A percentile compares a stretch with the other conserved stretches of the same genome.
These are phyloP conservation scores for Pistacia vera DNA, from an alignment of 345 rosid genomes.

Conservation along the genomic window DNA sequence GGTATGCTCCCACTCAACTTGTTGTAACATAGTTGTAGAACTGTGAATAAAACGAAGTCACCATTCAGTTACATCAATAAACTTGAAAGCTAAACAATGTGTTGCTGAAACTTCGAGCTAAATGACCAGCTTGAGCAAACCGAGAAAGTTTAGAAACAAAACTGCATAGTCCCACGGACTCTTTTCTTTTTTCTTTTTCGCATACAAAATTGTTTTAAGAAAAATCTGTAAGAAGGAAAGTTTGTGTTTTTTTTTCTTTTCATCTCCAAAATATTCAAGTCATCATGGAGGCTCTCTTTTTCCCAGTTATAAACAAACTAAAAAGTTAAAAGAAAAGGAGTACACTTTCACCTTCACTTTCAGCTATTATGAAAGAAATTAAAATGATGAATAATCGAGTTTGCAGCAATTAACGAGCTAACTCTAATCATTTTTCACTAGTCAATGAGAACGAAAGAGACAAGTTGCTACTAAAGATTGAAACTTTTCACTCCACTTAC, in stretches of 20 bases:
- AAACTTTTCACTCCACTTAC: not conserved
- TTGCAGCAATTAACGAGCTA: not conserved
- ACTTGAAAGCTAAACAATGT: not conserved
- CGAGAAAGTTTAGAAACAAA: not conserved
- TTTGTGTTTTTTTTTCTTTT: not conserved
- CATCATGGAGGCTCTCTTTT: not conserved
- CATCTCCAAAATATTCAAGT: not conserved
- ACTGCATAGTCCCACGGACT: not conserved
- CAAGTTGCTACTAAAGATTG: not conserved
- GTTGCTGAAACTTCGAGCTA: not conserved
- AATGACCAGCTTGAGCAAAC: not conserved
- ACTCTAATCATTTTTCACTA: no score
- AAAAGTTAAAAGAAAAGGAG: no score
- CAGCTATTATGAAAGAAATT: not conserved
- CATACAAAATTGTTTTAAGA: not conserved
- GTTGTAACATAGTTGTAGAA: constrained; percentile 89
- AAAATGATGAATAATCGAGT: not conserved
- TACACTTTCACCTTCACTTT: no score
- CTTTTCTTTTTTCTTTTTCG: not conserved
- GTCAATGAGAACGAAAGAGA: no score
- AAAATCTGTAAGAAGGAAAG: not conserved
- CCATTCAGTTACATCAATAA: not conserved
- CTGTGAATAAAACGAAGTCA: constrained; percentile 38
- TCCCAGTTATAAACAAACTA: no score
- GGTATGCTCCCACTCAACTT: constrained; percentile 80